Conservation (phyloP, 257 asterid species). For the Primulina eburnea region DNA sequence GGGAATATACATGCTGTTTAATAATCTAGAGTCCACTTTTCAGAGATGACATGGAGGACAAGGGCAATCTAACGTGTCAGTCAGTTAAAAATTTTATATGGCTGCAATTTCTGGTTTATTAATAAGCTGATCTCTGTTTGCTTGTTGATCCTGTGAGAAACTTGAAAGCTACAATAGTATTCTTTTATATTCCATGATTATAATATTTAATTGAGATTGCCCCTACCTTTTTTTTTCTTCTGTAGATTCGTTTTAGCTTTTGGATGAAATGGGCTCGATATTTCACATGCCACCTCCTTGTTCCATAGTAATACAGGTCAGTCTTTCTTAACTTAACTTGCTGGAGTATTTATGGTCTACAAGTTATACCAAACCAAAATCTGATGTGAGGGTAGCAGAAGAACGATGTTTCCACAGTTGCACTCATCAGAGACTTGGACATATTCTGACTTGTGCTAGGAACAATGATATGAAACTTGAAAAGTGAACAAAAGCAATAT, state of each 20-base stretch:
- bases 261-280: conserved; percentile 62
- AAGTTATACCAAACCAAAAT: too few relatives aligned
- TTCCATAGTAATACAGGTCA: conserved; percentile 83
- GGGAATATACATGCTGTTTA: not conserved
- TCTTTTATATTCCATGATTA: not conserved
- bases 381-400: not conserved
- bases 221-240: conserved; percentile 21
- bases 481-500: not conserved
- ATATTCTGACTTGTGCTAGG: not conserved
- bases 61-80: not conserved
- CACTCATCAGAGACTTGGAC: too few relatives aligned
- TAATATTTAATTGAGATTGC: conserved; percentile 20
- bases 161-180: conserved; percentile 5
- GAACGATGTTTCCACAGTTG: too few relatives aligned
- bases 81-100: not conserved
- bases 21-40: not conserved
- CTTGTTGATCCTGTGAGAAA: not conserved
- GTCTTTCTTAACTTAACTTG: conserved; percentile 14
- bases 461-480: not conserved
- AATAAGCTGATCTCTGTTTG: conserved; percentile 1
- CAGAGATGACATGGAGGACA: not conserved
- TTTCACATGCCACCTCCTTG: conserved; percentile 89
- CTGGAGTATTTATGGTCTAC: too few relatives aligned
- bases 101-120: not conserved
- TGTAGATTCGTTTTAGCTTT: conserved; percentile 74